A percentile compares a stretch with the other conserved stretches of the same genome.
phyloP scores from a whole-genome alignment of 257 asterid genomes.

The Rhazya stricta region DNA sequence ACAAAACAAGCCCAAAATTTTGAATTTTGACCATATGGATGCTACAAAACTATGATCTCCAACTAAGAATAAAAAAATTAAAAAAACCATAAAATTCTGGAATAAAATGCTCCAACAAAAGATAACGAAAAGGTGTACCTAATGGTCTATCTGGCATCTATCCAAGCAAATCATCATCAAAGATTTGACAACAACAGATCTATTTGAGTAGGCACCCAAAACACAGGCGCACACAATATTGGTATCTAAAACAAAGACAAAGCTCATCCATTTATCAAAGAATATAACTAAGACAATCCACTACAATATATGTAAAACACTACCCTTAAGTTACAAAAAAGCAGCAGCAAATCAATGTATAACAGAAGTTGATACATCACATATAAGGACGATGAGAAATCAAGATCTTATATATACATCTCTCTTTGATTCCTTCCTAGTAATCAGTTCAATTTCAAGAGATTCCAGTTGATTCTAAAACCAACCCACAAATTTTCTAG shows the following conservation, averaged over 20 bases:
- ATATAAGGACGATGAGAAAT: not conserved
- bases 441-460: not conserved
- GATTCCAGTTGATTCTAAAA: not conserved
- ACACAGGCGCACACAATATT: not conserved
- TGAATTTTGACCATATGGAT: not conserved
- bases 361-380: not conserved
- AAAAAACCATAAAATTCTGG: not conserved
- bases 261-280: not conserved
- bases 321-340: not conserved
- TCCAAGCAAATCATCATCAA: not conserved
- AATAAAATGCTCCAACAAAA: not conserved
- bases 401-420: conserved; percentile 6
- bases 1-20: conserved; percentile 2
- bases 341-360: not conserved
- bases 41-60: not conserved
- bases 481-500: conserved; percentile 6
- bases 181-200: conserved; percentile 4
- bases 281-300: not conserved
- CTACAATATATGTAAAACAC: too few species aligned
- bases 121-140: not conserved
- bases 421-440: not conserved
- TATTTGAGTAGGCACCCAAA: not conserved
- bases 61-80: not conserved
- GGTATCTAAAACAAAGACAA: not conserved
- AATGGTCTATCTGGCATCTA: not conserved